Conservation (phyloP, 2,329 filamentous ascomycete genomes). For the Paraconiothyrium brasiliense region DNA sequence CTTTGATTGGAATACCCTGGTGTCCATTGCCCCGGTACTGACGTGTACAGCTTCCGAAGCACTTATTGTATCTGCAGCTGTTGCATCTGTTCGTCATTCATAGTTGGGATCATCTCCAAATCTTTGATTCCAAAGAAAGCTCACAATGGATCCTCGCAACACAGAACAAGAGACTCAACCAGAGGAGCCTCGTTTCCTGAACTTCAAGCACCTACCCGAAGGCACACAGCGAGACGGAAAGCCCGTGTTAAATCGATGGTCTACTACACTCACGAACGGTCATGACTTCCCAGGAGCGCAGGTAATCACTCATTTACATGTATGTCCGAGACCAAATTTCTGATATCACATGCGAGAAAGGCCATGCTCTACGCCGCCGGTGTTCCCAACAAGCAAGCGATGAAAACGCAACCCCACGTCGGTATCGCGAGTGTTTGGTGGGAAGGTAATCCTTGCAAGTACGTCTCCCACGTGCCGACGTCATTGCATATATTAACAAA, state of each 20-base stretch:
- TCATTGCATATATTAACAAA: slow-evolving; percentile 31
- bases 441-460: slow-evolving; percentile 98
- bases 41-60: slow-evolving; percentile 1
- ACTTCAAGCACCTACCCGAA: slow-evolving; percentile 65
- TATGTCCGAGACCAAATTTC: neutral
- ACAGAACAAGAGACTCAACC: slow-evolving; percentile 47
- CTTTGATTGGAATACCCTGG: neutral
- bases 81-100: neutral
- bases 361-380: slow-evolving; percentile 96
- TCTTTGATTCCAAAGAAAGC: neutral
- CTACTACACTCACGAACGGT: slow-evolving; percentile 78
- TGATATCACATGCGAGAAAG: slow-evolving; percentile 52
- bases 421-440: slow-evolving; percentile 95
- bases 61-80: neutral
- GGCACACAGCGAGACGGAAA: slow-evolving; percentile 65
- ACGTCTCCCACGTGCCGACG: slow-evolving; percentile 50
- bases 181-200: slow-evolving; percentile 60
- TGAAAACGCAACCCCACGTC: slow-evolving; percentile 91
- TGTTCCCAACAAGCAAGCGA: slow-evolving; percentile 80
- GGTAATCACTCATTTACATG: slow-evolving; percentile 56
- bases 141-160: slow-evolving; percentile 49
- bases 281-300: slow-evolving; percentile 94
- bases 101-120: neutral
- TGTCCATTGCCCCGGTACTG: neutral
- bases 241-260: slow-evolving; percentile 84